Evolutionary conservation across 768 basidiomycete genomes (phyloP), one percentile per base, ranked within the genome.

Genomic region (Auriscalpium vulgare): DNA sequence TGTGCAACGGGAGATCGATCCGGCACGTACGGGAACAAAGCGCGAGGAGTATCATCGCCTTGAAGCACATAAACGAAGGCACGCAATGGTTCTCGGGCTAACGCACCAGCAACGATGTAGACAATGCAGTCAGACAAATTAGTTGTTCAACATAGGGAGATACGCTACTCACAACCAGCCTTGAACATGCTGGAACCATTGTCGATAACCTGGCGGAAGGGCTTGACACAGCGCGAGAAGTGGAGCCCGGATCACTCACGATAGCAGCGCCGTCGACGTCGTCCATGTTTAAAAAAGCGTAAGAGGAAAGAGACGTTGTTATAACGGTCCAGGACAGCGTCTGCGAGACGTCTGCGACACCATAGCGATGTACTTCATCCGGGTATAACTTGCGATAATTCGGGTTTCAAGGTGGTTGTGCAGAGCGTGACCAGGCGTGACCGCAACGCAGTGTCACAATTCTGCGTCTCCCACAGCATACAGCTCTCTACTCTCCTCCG

Each of bases 161-260:
- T 53, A 56, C 50, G 29, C 36, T 34, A 84, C 87, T 65, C 72
- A 91, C 88, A 91, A 75, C 95, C 95, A 83, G 95, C 95, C 79
- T 98, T 98, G 88, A 95, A 97, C 94, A 97, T 97, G 75, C 94
- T 95, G 67, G 94, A 97, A 68, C 91, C 91, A 74, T 90, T 90
- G 74, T 91, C 87, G 70, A 89, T 87, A 72, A 90, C 87, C 87
- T 87, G 61, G 8, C 34, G 49, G 23, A 34, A 14, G 17, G 44
- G 2, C 16, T 8, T 37, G 1, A 51, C 53, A 21, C 43, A 53
- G 34, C 50, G 43, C 8, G 17, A 23, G 16, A n/a, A 23, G 54
- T 37, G 34, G 35, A 47, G 1, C 21, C 21, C 21, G 21, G 21
- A 14, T 23, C 53, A 68, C 73, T 59, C 66, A 77, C 75, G 68